Percentiles rank a stretch among this genome's conserved stretches.
phyloP scores from a whole-genome alignment of 2,329 filamentous ascomycete genomes.

The Colletotrichum echinochloae region DNA sequence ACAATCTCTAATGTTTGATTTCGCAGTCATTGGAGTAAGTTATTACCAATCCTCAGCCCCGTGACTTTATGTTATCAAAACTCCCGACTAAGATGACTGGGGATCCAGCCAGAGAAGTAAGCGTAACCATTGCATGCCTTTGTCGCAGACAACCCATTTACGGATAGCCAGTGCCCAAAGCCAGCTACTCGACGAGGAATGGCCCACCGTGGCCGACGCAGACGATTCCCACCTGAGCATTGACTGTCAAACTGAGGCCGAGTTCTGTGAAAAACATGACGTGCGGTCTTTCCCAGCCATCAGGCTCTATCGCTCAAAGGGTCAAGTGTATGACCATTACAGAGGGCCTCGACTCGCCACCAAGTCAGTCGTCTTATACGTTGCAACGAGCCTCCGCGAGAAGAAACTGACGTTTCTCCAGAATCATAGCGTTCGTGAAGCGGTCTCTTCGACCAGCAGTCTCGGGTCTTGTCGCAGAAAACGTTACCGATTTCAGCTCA shows the following conservation, averaged over 20 bases:
- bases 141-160: slow-evolving; percentile 13
- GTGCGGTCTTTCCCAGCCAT: slow-evolving; percentile 61
- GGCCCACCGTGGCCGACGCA: slow-evolving; percentile 32
- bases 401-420: slow-evolving; percentile 39
- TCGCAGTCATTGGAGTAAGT: slow-evolving; percentile 11
- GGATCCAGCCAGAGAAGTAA: slow-evolving; percentile 14
- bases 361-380: slow-evolving; percentile 46
- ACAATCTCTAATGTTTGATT: background rate
- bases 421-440: slow-evolving; percentile 23
- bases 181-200: slow-evolving; percentile 41
- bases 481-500: slow-evolving; percentile 48
- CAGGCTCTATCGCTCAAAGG: slow-evolving; percentile 54
- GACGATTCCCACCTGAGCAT: slow-evolving; percentile 48
- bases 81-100: background rate
- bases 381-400: background rate
- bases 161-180: slow-evolving; percentile 34
- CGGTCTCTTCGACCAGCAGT: slow-evolving; percentile 44
- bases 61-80: background rate
- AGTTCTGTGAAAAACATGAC: slow-evolving; percentile 55
- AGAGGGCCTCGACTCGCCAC: slow-evolving; percentile 56
- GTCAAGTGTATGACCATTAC: slow-evolving; percentile 52
- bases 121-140: background rate
- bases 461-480: slow-evolving; percentile 10
- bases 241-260: slow-evolving; percentile 52
- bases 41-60: background rate